A percentile compares a stretch with the other conserved stretches of the same genome.
Evolutionary conservation across 2,329 filamentous ascomycete species (phyloP).

Genomic region (Colletotrichum sp.): DNA sequence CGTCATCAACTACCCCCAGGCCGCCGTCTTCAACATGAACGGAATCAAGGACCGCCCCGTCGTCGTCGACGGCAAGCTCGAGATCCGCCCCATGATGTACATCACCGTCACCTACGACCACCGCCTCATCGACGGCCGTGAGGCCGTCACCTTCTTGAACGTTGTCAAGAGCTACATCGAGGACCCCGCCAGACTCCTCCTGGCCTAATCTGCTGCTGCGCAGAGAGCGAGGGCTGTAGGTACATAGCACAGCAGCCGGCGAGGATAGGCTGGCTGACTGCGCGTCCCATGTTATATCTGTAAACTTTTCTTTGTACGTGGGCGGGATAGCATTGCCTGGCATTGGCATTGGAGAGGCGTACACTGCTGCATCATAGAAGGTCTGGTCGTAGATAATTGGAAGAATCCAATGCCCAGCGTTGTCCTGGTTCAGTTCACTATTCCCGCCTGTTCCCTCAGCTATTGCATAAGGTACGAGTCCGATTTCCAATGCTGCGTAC

Average conservation of each 20-base stretch:
- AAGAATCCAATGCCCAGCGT: neutral
- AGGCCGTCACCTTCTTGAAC: conserved; percentile 62
- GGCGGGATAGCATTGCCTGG: conserved; percentile 5
- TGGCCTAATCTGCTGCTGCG: conserved; percentile 48
- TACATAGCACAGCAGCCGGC: neutral
- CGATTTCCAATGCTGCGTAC: neutral
- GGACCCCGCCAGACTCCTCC: conserved; percentile 47
- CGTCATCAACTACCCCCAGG: conserved; percentile 78
- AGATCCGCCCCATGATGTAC: conserved; percentile 50
- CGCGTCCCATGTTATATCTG: neutral
- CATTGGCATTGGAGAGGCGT: neutral
- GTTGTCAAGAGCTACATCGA: conserved; percentile 33
- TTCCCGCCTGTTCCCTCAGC: neutral
- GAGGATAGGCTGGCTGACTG: neutral
- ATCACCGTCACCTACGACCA: conserved; percentile 57
- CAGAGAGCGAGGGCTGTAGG: neutral
- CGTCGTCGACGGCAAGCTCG: conserved; percentile 58
- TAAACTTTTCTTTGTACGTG: neutral
- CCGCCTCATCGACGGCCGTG: conserved; percentile 60
- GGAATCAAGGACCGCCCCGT: conserved; percentile 57
- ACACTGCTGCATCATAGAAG: neutral
- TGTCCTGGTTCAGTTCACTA: neutral
- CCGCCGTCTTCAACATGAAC: conserved; percentile 65
- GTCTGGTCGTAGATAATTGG: neutral
- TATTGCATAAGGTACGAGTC: neutral